Evolutionary conservation across 495 filamentous ascomycete species (phyloP).

Genomic region (Podospora didyma): DNA sequence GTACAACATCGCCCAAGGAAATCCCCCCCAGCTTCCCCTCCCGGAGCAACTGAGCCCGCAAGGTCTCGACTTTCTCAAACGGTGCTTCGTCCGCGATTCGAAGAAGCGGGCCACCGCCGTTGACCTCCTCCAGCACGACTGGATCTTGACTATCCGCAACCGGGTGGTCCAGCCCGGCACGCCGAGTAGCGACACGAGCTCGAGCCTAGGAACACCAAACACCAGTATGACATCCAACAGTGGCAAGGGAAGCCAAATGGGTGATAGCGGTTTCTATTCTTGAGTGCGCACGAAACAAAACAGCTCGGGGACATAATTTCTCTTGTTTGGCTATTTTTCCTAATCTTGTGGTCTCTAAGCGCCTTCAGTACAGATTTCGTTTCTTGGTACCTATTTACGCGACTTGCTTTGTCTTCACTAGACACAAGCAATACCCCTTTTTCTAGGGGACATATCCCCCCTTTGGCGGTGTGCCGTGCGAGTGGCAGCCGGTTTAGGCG

Average conservation of each 20-base stretch:
- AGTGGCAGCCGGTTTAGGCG: too few species aligned
- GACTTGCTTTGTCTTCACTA: too few species aligned
- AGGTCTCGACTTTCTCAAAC: conserved; percentile 83
- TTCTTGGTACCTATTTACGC: too few species aligned
- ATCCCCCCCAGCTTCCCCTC: conserved; percentile 77
- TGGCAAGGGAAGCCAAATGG: conserved; percentile 2
- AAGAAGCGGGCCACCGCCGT: conserved; percentile 73
- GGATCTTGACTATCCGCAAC: conserved; percentile 68
- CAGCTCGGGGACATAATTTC: neutral
- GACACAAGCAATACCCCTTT: too few species aligned
- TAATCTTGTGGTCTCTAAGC: too few species aligned
- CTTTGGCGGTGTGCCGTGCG: too few species aligned
- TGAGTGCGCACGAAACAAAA: neutral
- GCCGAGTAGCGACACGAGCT: conserved; percentile 45
- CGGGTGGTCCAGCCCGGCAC: conserved; percentile 53
- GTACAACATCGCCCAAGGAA: conserved; percentile 99
- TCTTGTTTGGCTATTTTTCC: too few species aligned
- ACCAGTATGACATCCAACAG: conserved; percentile 3
- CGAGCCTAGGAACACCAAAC: conserved; percentile 34
- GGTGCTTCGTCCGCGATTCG: conserved; percentile 87
- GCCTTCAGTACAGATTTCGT: too few species aligned
- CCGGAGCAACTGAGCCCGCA: conserved; percentile 76
- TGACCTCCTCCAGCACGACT: conserved; percentile 91
- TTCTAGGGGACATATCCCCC: too few species aligned
- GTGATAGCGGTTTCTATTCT: conserved; percentile 13